A percentile compares a stretch with the other conserved stretches of the same genome.
These are phyloP conservation scores for Annulohypoxylon moriforme DNA, from an alignment of 495 filamentous ascomycete species.

Conservation along the genomic window DNA sequence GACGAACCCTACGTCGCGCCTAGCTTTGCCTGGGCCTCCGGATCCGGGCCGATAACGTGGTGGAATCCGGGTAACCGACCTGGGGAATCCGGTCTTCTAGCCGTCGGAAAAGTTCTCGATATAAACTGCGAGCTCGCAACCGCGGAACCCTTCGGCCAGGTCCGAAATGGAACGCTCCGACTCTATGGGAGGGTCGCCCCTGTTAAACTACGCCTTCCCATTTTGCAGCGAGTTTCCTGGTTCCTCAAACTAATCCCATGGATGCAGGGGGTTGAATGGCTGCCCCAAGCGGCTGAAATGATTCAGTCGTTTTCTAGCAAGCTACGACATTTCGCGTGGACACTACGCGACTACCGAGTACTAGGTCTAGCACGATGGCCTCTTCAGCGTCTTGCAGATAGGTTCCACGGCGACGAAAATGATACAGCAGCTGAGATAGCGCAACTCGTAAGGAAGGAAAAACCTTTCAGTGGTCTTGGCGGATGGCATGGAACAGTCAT, in stretches of 20 bases:
- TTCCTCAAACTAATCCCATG: not conserved
- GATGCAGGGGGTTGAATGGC: not conserved
- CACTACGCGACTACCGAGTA: not conserved
- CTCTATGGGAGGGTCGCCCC: constrained; percentile 2
- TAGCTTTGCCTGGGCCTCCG: not conserved
- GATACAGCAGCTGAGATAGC: not conserved
- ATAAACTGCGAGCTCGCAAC: not conserved
- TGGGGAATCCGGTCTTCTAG: not conserved
- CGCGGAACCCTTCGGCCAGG: not conserved
- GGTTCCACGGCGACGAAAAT: not conserved
- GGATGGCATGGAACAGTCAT: not conserved
- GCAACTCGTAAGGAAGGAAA: not conserved
- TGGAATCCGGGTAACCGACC: not conserved
- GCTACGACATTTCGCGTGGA: not conserved
- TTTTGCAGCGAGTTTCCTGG: not conserved
- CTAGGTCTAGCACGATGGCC: not conserved
- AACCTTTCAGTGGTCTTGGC: not conserved
- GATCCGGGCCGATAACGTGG: not conserved
- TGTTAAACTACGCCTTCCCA: not conserved
- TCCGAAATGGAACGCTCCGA: not conserved
- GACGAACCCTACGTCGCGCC: constrained; percentile 6
- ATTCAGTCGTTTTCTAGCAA: not conserved
- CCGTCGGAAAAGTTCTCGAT: not conserved
- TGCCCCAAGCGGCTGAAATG: not conserved
- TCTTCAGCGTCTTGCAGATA: not conserved